Evolutionary conservation across 495 filamentous ascomycete genomes (phyloP), one percentile per base, ranked within the genome.

Genomic region (Xeromyces bisporus): DNA sequence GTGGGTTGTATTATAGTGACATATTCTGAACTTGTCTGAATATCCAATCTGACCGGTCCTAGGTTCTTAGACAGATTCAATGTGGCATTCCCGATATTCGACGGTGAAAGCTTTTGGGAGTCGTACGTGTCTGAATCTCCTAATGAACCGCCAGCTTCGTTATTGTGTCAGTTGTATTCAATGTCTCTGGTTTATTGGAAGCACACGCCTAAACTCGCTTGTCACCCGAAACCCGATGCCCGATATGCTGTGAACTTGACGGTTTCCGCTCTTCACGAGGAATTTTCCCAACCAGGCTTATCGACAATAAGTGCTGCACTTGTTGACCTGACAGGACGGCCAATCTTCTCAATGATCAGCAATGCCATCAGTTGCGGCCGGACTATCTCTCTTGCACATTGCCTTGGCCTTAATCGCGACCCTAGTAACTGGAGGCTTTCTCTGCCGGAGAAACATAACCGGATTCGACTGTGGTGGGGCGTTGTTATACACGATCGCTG

Each of bases 401-500:
- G 58, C 35, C 55, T 69, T 31, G 64, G 64, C 15, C 39, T 69
- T 28, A 67, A 69, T 28, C 56, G 60, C 11, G 58, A 66, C 26
- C 62, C 62, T 7, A 51, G 50, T 16, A 39, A 50, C 26, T 69
- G 64, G 64, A 59, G 61, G 30, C 48, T 67, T n/a, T 57, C 60
- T 5, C 49, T 46, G 8, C 32, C 41, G 20, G 62, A 69, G 23
- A 66, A 67, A 36, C 48, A 62, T 26, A 48, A 62, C 15, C 50
- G 64, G 4, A 51, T 61, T 10, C 57, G 58, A 11, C 43, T 67
- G 8, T 69, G 64, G 64, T 69, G 64, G 64, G 60, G 57, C 8
- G 53, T 69, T 14, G 53, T 69, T 0, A 66, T 69, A 17, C 62
- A 69, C 35, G 64, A 69, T 49, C 56, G 59, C 21, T 69, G 64